A percentile compares a stretch with the other conserved stretches of the same genome.
Evolutionary conservation across 1,284 basidiomycete genomes (phyloP).

Genomic region (Bjerkandera adusta): DNA sequence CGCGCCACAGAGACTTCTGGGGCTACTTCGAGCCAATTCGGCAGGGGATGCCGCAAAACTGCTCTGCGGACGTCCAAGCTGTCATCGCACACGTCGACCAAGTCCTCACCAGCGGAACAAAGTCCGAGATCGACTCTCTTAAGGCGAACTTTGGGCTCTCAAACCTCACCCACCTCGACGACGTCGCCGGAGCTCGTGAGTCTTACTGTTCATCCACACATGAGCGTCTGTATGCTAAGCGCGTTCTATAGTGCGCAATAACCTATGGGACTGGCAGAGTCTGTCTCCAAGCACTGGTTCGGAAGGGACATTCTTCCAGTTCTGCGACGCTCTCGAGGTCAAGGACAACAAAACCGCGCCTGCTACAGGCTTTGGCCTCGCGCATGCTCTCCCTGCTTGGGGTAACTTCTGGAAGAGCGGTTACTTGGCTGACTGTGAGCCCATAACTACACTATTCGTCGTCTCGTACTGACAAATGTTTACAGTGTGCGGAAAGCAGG

Average conservation of each 20-base stretch:
- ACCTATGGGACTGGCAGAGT: constrained; percentile 53
- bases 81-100: constrained; percentile 62
- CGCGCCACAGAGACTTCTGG: constrained; percentile 48
- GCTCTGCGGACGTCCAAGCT: constrained; percentile 67
- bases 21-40: constrained; percentile 70
- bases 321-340: constrained; percentile 74
- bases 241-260: constrained; percentile 48
- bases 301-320: constrained; percentile 50
- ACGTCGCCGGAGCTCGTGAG: constrained; percentile 60
- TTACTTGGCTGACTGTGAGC: constrained; percentile 42
- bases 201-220: not conserved
- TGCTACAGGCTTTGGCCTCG: constrained; percentile 58
- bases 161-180: constrained; percentile 57
- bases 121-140: constrained; percentile 44
- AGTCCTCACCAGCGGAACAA: constrained; percentile 45
- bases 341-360: constrained; percentile 57
- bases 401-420: constrained; percentile 49
- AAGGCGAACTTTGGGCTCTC: constrained; percentile 60
- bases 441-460: not conserved
- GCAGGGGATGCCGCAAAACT: constrained; percentile 69
- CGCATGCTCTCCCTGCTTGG: constrained; percentile 63
- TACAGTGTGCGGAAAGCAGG: constrained; percentile 42
- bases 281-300: constrained; percentile 45
- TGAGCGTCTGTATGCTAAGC: not conserved
- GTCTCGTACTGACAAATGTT: too few relatives aligned